Evolutionary conservation across 441 rosid genomes (phyloP).

Genomic region (Dalechampia spathulata): DNA sequence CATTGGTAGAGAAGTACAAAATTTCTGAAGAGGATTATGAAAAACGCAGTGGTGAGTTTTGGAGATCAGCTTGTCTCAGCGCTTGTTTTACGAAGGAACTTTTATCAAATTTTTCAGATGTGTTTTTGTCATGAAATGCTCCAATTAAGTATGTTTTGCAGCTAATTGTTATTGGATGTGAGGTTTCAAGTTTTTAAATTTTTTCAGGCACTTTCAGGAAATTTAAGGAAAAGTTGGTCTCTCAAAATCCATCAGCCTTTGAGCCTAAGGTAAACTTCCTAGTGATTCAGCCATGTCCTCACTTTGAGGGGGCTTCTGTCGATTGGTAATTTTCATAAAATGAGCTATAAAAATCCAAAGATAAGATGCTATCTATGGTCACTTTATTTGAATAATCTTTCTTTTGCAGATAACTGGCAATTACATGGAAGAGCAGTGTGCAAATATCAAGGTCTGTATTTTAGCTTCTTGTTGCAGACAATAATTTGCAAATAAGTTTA

Average conservation of each 20-base stretch:
- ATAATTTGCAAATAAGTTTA: neutral
- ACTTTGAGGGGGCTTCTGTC: neutral
- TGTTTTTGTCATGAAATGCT: too few relatives aligned
- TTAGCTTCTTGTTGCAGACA: neutral
- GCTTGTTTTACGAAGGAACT: too few relatives aligned
- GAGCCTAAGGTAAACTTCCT: slow-evolving; percentile 46
- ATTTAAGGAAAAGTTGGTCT: slow-evolving; percentile 58
- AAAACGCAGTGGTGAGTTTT: slow-evolving; percentile 57
- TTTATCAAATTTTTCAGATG: too few relatives aligned
- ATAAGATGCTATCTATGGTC: too few relatives aligned
- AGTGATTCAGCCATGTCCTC: neutral
- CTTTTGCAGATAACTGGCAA: slow-evolving; percentile 47
- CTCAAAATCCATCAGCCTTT: slow-evolving; percentile 59
- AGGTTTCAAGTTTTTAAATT: neutral
- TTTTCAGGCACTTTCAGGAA: slow-evolving; percentile 72
- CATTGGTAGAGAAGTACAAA: slow-evolving; percentile 70
- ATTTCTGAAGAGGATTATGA: slow-evolving; percentile 86
- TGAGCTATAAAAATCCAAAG: too few relatives aligned
- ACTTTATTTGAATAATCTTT: neutral
- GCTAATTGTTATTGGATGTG: neutral
- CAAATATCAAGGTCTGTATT: slow-evolving; percentile 58
- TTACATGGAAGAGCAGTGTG: slow-evolving; percentile 72
- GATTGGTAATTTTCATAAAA: neutral
- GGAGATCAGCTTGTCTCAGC: too few relatives aligned
- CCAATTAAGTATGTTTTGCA: too few relatives aligned